Base-by-base conservation (phyloP, 805 yeast genomes). In the Kluyveromyces lactis region DNA sequence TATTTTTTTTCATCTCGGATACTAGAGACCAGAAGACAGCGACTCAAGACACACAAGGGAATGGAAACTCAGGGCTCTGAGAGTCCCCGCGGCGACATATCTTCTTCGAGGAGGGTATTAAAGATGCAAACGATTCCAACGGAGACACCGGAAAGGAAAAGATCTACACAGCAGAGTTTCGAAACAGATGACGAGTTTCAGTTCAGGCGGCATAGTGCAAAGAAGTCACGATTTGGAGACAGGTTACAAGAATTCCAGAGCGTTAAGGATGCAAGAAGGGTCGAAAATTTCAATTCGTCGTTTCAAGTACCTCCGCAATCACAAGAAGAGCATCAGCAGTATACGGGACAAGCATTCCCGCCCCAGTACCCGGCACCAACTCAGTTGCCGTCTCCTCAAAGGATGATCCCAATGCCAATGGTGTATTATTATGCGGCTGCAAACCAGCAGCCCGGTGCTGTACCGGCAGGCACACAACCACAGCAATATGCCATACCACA, bases 281-380 rank as follows among this genome's bases (percentile, higher is more conserved):
- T 60, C 21, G 62, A 57, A 21, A 56, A 56, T 41, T 60, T 60
- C 36, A 59, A 58, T 36, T 58, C 63, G 1, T 56, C 61, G 3
- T 37, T 44, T 45, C 49, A 7, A 30, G 32, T 13, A 34, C 31
- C 31, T 33, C 18, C 26, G 29, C 34, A 24, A 27, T 31, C 34
- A 17, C 24, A 17, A 13, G 30, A 10, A 23, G 30, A 10, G 18
- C 4, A 18, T 27, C 2, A 8, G 26, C 18, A 23, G 9, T 6
- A 21, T 21, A 6, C 24, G 30, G 30, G 13, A n/a, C 30, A 27
- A n/a, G 8, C 6, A 9, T 21, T 21, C 24, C 24, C 6, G 9
- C 7, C 30, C 7, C 16, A 12, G 30, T 27, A 27, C 11, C 16
- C 16, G 7, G 30, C 16, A 15, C 30, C 30, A 5, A 27, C 7